Base-by-base conservation (phyloP, 2,329 filamentous ascomycete species). In the Shiraia bambusicola region DNA sequence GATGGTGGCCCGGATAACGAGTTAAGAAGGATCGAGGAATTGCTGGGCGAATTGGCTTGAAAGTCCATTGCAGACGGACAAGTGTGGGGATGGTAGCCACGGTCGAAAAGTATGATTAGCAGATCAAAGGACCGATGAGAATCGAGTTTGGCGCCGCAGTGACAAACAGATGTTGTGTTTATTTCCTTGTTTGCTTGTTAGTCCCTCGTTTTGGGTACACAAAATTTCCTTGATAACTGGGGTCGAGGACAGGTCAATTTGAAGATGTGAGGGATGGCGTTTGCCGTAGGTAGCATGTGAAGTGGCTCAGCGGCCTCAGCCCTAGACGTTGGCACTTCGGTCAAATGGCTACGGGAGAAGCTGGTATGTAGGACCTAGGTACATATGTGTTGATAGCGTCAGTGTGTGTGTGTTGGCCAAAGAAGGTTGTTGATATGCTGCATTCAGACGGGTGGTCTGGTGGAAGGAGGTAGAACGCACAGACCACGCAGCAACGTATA, bases 1-100 rank as follows among this genome's bases (percentile, higher is more conserved):
- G 49, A 56, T 14, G 52, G 51, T 14, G 47, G 49, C 3, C 42
- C 41, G 7, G 33, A 41, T 10, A 47, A 49, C 29, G 47, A 56
- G 32, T 12, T 52, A 8, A 31, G 28, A 34, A 52, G 56, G 22
- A 28, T 60, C 7, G 45, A 56, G 29, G 50, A 49, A 6, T 27
- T 58, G 15, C 35, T 60, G 32, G 22, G 22, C n/a, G 56, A 59
- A 34, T 36, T 59, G 14, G 8, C 19, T 8, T 22, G 8, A 8
- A 4, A 22, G 19, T 8, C 8, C 19, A 22, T 22, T 22, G 30
- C 37, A 15, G 41, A 17, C 9, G 37, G 47, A 19, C 8, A 19
- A 11, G 15, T 14, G 17, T 22, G 19, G 19, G 19, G 8, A 4
- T 8, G 19, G 8, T 22, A 22, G 19, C 19, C 19, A 22, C 19